Conservation (phyloP, 1,284 basidiomycete genomes). For the Pyrrhoderma lamaoense region DNA sequence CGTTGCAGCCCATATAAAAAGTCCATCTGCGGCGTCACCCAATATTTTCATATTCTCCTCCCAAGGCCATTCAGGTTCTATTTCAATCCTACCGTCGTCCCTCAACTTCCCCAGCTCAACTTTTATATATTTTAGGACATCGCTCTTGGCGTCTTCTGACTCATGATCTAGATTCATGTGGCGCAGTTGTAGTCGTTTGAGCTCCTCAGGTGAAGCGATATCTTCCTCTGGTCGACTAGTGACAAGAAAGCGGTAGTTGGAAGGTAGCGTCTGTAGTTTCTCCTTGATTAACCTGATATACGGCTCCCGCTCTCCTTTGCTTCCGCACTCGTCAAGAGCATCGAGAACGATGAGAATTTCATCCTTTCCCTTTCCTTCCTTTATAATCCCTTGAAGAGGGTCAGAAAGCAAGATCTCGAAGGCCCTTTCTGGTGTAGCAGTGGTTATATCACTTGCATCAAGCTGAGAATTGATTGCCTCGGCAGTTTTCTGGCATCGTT, state of each 20-base stretch:
- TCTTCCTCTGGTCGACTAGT: conserved; percentile 24
- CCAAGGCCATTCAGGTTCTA: background rate
- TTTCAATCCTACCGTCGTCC: background rate
- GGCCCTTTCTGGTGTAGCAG: no score
- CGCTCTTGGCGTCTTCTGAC: no score
- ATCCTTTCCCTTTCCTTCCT: background rate
- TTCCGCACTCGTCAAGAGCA: conserved; percentile 6
- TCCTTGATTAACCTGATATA: conserved; percentile 5
- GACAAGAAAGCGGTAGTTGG: conserved; percentile 27
- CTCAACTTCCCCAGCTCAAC: no score
- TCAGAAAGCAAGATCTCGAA: background rate
- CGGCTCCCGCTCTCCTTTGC: background rate
- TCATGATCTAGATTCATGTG: no score
- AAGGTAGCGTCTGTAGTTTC: conserved; percentile 22
- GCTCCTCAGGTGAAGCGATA: no score
- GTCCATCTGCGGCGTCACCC: background rate
- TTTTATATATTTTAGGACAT: no score
- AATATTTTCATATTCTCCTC: background rate
- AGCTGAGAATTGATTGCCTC: no score
- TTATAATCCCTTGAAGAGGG: background rate
- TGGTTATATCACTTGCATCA: no score
- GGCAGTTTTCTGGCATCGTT: no score
- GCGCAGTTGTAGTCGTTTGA: no score
- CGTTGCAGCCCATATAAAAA: conserved; percentile 1
- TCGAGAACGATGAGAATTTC: conserved; percentile 6